phyloP scores from a whole-genome alignment of 345 rosid species.

The Lumnitzera racemosa region DNA sequence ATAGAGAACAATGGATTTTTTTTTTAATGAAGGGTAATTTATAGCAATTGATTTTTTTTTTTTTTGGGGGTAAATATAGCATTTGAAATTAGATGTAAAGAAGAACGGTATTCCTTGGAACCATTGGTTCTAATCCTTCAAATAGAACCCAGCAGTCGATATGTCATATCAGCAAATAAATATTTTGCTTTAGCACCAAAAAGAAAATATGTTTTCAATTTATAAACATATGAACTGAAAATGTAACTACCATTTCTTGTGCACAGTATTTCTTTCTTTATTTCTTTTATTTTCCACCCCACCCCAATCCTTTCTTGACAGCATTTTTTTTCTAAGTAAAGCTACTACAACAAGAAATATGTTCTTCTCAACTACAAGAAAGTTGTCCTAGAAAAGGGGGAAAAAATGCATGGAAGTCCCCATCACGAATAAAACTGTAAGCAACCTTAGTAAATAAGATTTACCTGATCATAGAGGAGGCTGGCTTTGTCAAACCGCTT shows the following conservation, averaged over 20 bases:
- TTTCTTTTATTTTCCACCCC: background rate
- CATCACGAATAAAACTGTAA: background rate
- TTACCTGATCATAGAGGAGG: constrained; percentile 89
- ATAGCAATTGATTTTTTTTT: background rate
- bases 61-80: background rate
- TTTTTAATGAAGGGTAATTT: background rate
- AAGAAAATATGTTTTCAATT: too few species aligned
- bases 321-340: background rate
- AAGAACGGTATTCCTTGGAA: too few species aligned
- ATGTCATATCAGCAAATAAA: too few species aligned
- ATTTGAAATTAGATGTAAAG: too few species aligned
- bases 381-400: too few species aligned
- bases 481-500: constrained; percentile 96
- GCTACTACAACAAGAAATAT: constrained; percentile 2
- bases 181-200: too few species aligned
- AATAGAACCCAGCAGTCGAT: too few species aligned
- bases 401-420: too few species aligned
- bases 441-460: background rate
- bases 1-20: background rate
- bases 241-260: too few species aligned
- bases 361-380: background rate
- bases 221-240: too few species aligned
- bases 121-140: too few species aligned
- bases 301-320: background rate
- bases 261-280: background rate